A percentile compares a stretch with the other conserved stretches of the same genome.
phyloP scores from a whole-genome alignment of 768 basidiomycete genomes.

The Leucogyrophana mollusca region DNA sequence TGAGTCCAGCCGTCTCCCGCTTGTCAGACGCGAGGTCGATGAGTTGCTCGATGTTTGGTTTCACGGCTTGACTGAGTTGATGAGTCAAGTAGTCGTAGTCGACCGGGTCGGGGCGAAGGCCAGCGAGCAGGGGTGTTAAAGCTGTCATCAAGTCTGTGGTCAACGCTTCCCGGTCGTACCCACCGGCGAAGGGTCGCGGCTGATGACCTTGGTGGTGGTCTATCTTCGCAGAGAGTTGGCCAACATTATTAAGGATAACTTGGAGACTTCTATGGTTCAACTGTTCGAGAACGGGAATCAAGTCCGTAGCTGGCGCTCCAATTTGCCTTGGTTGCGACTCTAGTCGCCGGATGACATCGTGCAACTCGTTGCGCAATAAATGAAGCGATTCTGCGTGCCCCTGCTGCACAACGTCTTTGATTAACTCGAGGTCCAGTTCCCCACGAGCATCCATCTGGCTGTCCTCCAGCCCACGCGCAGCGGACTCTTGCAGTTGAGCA shows the following conservation, averaged over 20 bases:
- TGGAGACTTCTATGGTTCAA: constrained; percentile 54
- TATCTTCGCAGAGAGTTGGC: constrained; percentile 38
- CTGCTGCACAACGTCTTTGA: constrained; percentile 68
- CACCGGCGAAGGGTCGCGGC: constrained; percentile 36
- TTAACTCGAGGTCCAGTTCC: constrained; percentile 75
- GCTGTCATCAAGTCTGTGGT: constrained; percentile 58
- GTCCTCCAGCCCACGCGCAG: constrained; percentile 55
- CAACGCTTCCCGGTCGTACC: constrained; percentile 54
- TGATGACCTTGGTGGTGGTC: constrained; percentile 42
- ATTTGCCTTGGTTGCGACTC: constrained; percentile 24
- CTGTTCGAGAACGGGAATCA: constrained; percentile 54
- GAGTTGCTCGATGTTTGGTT: constrained; percentile 84
- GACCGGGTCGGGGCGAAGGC: constrained; percentile 62
- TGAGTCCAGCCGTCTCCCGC: constrained; percentile 80
- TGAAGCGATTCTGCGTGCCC: constrained; percentile 61
- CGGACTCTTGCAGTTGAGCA: constrained; percentile 63
- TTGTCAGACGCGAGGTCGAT: constrained; percentile 90
- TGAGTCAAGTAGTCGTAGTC: constrained; percentile 78
- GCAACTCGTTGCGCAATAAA: constrained; percentile 60
- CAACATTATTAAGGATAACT: constrained; percentile 60
- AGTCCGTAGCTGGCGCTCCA: constrained; percentile 23
- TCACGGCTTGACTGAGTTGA: constrained; percentile 79
- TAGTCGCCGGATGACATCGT: constrained; percentile 45
- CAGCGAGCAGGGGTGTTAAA: constrained; percentile 59
- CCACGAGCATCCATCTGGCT: constrained; percentile 70